Evolutionary conservation across 306 rosid genomes (phyloP).

Genomic region (Prunus salicina): DNA sequence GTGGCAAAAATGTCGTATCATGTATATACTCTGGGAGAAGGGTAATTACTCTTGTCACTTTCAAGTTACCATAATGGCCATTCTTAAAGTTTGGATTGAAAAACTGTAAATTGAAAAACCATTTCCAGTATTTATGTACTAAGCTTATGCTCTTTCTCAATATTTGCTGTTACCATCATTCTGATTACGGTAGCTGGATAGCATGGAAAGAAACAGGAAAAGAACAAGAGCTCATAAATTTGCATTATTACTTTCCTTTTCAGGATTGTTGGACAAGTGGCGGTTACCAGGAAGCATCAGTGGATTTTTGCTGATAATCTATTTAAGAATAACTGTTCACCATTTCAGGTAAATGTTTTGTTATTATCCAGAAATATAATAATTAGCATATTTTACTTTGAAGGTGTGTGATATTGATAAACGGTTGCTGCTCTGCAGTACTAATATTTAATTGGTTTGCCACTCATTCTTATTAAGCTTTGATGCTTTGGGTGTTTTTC

Average conservation of each 20-base stretch:
- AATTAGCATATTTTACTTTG: background rate
- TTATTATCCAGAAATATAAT: slow-evolving; percentile 21
- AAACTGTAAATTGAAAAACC: background rate
- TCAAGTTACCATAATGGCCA: background rate
- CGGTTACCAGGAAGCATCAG: slow-evolving; percentile 77
- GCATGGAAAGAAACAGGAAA: background rate
- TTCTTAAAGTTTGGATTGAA: background rate
- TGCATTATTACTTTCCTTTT: slow-evolving; percentile 12
- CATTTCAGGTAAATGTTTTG: slow-evolving; percentile 58
- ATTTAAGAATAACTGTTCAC: slow-evolving; percentile 43
- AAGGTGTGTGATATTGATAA: background rate
- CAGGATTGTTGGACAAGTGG: slow-evolving; percentile 94
- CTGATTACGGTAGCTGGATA: background rate
- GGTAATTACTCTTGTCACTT: slow-evolving; percentile 53
- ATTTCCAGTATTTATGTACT: background rate
- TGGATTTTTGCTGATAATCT: slow-evolving; percentile 86
- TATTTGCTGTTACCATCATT: background rate
- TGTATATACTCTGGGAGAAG: slow-evolving; percentile 90
- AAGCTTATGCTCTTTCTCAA: background rate
- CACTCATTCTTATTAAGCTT: slow-evolving; percentile 22
- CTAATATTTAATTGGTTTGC: slow-evolving; percentile 6
- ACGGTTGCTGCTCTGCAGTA: background rate
- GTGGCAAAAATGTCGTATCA: slow-evolving; percentile 89
- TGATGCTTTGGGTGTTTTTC: slow-evolving; percentile 31
- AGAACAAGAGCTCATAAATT: background rate